Conservation (phyloP, 2,329 filamentous ascomycete genomes). For the Colletotrichum sidae region DNA sequence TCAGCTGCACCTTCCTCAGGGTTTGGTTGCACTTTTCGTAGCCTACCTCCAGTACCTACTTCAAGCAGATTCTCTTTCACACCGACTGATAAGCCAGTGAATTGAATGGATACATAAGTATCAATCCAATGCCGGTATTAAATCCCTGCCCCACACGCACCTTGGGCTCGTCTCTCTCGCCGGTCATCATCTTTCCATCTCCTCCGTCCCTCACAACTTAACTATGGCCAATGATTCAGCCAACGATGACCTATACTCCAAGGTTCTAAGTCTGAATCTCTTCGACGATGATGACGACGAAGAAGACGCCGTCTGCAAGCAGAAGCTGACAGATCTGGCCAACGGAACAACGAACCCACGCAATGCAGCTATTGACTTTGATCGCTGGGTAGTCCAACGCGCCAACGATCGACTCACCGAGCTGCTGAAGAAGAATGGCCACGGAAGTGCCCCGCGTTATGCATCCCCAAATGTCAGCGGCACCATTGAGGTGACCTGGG, state of each 20-base stretch:
- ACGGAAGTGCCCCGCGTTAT: background rate
- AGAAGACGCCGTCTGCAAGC: background rate
- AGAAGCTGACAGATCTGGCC: background rate
- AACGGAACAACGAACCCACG: background rate
- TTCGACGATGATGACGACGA: constrained; percentile 4
- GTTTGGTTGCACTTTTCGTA: too few relatives aligned
- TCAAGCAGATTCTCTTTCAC: too few relatives aligned
- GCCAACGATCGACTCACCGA: background rate
- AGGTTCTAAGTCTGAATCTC: background rate
- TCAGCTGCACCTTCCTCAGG: too few relatives aligned
- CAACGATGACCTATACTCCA: background rate
- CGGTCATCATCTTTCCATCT: too few relatives aligned
- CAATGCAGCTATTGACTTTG: background rate
- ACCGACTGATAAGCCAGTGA: too few relatives aligned
- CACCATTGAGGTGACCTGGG: background rate
- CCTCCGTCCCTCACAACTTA: too few relatives aligned
- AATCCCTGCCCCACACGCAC: too few relatives aligned
- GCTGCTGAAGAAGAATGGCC: background rate
- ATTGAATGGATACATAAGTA: too few relatives aligned
- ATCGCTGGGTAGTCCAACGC: background rate
- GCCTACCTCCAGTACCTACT: too few relatives aligned
- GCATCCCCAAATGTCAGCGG: background rate
- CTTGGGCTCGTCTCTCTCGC: too few relatives aligned
- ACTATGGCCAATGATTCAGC: too few relatives aligned
- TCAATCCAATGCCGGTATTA: too few relatives aligned